Conservation (phyloP, 78 protist genomes). For the Dictyostelium citrinum region DNA sequence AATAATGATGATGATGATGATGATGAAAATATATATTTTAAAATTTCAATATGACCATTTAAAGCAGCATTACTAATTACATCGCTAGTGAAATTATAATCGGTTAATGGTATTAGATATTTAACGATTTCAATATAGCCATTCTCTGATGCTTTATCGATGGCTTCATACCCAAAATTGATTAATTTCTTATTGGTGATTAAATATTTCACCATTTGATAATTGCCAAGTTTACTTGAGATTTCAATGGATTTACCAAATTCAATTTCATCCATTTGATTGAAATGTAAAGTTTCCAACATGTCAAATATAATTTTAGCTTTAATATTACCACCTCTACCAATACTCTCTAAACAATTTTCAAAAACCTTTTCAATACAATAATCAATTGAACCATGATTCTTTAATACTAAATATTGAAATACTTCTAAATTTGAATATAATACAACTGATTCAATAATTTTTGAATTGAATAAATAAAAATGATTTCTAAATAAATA, state of each 20-base stretch:
- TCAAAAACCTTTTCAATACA: background rate
- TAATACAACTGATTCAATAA: background rate
- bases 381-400: background rate
- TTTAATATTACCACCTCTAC: background rate
- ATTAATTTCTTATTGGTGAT: background rate
- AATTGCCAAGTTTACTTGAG: background rate
- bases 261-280: background rate
- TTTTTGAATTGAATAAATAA: background rate
- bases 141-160: background rate
- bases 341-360: background rate
- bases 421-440: background rate
- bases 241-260: background rate
- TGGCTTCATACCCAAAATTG: background rate
- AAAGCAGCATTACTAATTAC: background rate
- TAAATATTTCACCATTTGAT: background rate
- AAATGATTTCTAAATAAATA: background rate
- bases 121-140: background rate
- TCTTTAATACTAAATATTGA: background rate
- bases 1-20: too few species aligned
- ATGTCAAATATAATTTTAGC: background rate
- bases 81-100: background rate
- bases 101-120: background rate
- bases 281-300: background rate
- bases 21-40: too few species aligned
- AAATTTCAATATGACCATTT: background rate